A percentile compares a stretch with the other conserved stretches of the same genome.
These are phyloP conservation scores for Suillus plorans DNA, from an alignment of 768 basidiomycete genomes.

Conservation along the genomic window DNA sequence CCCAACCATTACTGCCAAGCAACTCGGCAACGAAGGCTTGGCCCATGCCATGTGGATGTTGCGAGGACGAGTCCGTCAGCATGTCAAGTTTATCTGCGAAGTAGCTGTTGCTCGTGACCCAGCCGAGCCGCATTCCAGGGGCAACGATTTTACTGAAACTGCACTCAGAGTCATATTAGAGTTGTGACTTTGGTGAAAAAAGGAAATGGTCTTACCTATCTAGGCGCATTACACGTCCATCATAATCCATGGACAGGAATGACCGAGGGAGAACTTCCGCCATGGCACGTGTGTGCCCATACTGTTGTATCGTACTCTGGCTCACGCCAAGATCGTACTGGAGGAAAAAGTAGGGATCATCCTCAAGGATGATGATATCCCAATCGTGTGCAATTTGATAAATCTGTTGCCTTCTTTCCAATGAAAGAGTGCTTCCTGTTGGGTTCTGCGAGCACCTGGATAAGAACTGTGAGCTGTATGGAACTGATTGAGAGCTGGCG, in stretches of 20 bases:
- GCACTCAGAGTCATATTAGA: not conserved
- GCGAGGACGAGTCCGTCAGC: conserved; percentile 47
- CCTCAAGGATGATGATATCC: conserved; percentile 53
- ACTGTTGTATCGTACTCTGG: conserved; percentile 22
- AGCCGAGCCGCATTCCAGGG: conserved; percentile 56
- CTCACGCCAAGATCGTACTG: conserved; percentile 38
- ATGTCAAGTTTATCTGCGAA: conserved; percentile 43
- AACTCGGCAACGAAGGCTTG: conserved; percentile 47
- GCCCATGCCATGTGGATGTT: conserved; percentile 49
- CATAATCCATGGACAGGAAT: conserved; percentile 47
- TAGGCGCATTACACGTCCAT: conserved; percentile 48
- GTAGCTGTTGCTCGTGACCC: conserved; percentile 43
- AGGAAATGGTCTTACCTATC: conserved; percentile 35
- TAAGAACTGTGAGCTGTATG: conserved; percentile 6
- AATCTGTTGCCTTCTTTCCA: conserved; percentile 45
- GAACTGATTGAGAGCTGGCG: not conserved
- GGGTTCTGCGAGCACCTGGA: conserved; percentile 45
- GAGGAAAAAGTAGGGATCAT: conserved; percentile 52
- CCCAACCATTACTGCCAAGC: conserved; percentile 43
- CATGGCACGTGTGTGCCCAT: conserved; percentile 30
- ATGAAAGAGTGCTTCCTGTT: conserved; percentile 45
- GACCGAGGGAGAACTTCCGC: conserved; percentile 37
- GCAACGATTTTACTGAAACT: conserved; percentile 53
- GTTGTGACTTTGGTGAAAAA: not conserved
- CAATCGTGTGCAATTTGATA: conserved; percentile 48